Evolutionary conservation across 2,329 filamentous ascomycete species (phyloP).

Genomic region (Metarhizium robertsii): DNA sequence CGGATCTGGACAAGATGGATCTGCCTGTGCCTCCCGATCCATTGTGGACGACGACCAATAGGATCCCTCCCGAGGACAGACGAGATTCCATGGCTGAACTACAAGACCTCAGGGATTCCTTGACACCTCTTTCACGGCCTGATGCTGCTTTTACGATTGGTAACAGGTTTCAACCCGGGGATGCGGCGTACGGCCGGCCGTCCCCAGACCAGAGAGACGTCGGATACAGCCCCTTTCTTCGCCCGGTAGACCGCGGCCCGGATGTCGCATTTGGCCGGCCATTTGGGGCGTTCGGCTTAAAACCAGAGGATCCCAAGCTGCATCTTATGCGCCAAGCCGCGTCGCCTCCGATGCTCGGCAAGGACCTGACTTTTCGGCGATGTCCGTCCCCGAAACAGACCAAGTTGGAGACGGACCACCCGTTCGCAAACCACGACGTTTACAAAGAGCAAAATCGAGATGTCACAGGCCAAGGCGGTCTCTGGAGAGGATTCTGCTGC

Average conservation of each 20-base stretch:
- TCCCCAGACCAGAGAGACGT: constrained; percentile 8
- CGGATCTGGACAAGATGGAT: constrained; percentile 35
- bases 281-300: constrained; percentile 29
- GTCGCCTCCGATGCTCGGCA: constrained; percentile 81
- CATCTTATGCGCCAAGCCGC: constrained; percentile 40
- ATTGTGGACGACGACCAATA: constrained; percentile 31
- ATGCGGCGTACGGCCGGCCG: constrained; percentile 1
- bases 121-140: constrained; percentile 15
- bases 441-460: constrained; percentile 42
- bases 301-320: constrained; percentile 29
- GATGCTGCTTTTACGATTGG: constrained; percentile 11
- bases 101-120: constrained; percentile 12
- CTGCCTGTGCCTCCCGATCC: constrained; percentile 28
- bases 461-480: constrained; percentile 48
- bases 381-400: constrained; percentile 79
- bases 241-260: constrained; percentile 1
- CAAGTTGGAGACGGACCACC: constrained; percentile 71
- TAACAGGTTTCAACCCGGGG: background rate
- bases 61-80: constrained; percentile 16
- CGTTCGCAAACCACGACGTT: constrained; percentile 37
- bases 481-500: constrained; percentile 71
- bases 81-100: constrained; percentile 17
- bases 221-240: background rate
- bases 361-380: constrained; percentile 68
- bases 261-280: constrained; percentile 28